A percentile compares a stretch with the other conserved stretches of the same genome.
phyloP scores from a whole-genome alignment of 1,284 basidiomycete species.

The Cystobasidium slooffiae region DNA sequence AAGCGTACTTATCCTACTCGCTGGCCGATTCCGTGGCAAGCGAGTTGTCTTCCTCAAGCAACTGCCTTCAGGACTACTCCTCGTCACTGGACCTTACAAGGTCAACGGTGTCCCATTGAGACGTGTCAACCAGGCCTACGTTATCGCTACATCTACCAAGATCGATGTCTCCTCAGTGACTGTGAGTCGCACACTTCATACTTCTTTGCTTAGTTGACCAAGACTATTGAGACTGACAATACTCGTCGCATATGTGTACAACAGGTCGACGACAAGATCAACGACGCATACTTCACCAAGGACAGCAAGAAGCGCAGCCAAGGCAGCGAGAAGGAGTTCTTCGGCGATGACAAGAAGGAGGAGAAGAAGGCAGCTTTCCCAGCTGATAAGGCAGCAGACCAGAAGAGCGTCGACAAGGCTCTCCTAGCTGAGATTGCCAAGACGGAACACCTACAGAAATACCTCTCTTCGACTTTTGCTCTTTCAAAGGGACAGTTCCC shows the following conservation, averaged over 20 bases:
- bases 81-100: constrained; percentile 98
- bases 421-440: constrained; percentile 88
- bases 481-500: constrained; percentile 91
- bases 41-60: constrained; percentile 98
- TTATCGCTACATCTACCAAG: constrained; percentile 97
- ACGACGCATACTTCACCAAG: constrained; percentile 95
- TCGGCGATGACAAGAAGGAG: constrained; percentile 68
- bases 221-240: not conserved
- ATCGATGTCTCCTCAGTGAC: constrained; percentile 79
- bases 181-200: constrained; percentile 60
- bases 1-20: constrained; percentile 93
- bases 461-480: constrained; percentile 91
- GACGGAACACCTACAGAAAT: constrained; percentile 89
- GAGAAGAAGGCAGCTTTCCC: constrained; percentile 90
- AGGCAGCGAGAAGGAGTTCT: constrained; percentile 94
- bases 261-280: constrained; percentile 71
- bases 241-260: constrained; percentile 3
- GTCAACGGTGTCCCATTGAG: constrained; percentile 98
- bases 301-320: constrained; percentile 70
- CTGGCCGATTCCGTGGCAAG: constrained; percentile 98
- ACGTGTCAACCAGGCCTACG: constrained; percentile 98
- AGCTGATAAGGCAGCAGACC: constrained; percentile 85
- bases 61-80: constrained; percentile 85
- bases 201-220: not conserved
- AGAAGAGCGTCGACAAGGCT: constrained; percentile 87